Evolutionary conservation across 345 rosid genomes (phyloP), one percentile per base, ranked within the genome.

Genomic region (Noccaea bulbosa): DNA sequence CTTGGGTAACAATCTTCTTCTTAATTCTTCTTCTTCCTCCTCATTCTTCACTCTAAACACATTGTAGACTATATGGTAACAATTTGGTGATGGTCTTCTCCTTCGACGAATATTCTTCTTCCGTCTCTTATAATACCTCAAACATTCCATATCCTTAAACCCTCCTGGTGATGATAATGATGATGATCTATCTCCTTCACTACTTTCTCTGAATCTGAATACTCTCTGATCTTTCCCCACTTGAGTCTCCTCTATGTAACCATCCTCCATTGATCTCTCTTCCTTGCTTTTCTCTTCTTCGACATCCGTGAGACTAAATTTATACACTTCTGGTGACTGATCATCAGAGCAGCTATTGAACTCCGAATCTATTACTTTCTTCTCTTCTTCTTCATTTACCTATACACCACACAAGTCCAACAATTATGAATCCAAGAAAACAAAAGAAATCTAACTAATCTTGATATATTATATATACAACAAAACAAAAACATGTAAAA

Each of bases 31-130:
- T 11, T 64, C 71, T 47, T 56, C 67, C 8, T 67, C 73, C 10
- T 67, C 71, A 30, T 67, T 67, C 66, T 74, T 74, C 62, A 65
- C 54, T 51, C 58, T 40, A 49, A 73, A 65, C 62, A 49, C 77
- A 73, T 66, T 73, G 72, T 73, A 73, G 7, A 66, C 67, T 40
- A 58, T 58, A 66, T 73, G 72, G 30, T 66, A 66, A 66, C 77
- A 66, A 49, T 58, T 48, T 40, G 67, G 7, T 32, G 77, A 41
- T 34, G 49, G 50, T 62, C 45, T 41, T 74, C 68, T 59, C 38
- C 56, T 74, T 59, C 16, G 14, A 43, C 35, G 20, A 15, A 22
- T n/a, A n/a, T n/a, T 35, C 34, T n/a, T 67, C 43, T 24, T 53
- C 4, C 7, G 0, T 34, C 16, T 60, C 68, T 51, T 60, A 38